Evolutionary conservation across 352 stramenopile species (phyloP).

Genomic region (Elongisporangium anandrum): DNA sequence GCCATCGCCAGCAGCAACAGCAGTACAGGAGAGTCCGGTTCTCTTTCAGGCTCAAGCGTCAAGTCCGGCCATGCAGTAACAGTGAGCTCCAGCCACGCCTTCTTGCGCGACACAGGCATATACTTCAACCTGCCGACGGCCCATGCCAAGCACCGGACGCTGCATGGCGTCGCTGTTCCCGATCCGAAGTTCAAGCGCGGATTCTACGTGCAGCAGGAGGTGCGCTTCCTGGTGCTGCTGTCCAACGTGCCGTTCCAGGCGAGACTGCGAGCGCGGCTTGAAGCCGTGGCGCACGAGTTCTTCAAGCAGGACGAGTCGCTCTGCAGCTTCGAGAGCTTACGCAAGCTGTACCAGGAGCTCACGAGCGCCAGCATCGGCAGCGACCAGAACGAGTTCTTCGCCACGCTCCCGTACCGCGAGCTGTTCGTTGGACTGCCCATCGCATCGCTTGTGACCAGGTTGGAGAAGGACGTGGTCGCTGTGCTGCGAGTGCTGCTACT

Average conservation of each 20-base stretch:
- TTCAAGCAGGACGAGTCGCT: slow-evolving; percentile 23
- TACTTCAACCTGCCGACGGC: slow-evolving; percentile 43
- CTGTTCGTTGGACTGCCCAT: slow-evolving; percentile 37
- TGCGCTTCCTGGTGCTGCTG: slow-evolving; percentile 46
- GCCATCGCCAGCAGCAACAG: neutral
- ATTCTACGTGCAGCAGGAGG: slow-evolving; percentile 42
- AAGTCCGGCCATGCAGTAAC: neutral
- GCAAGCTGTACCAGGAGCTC: slow-evolving; percentile 23
- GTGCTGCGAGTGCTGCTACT: slow-evolving; percentile 66
- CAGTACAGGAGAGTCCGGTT: neutral
- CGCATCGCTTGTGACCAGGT: slow-evolving; percentile 35
- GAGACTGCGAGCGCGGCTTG: slow-evolving; percentile 31
- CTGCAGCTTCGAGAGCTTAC: slow-evolving; percentile 18
- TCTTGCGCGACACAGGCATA: slow-evolving; percentile 16
- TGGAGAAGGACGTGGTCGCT: slow-evolving; percentile 59
- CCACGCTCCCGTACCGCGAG: slow-evolving; percentile 36
- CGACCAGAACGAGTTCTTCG: slow-evolving; percentile 10
- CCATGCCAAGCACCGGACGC: slow-evolving; percentile 11
- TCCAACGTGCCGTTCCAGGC: slow-evolving; percentile 40
- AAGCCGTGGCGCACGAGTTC: slow-evolving; percentile 19
- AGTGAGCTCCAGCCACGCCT: neutral
- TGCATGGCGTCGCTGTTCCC: slow-evolving; percentile 42
- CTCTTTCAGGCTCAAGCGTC: neutral
- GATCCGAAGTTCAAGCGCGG: slow-evolving; percentile 26
- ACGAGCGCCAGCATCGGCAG: slow-evolving; percentile 7